A percentile compares a stretch with the other conserved stretches of the same genome.
Conservation (phyloP, 495 filamentous ascomycete species). For the Aspergillus ostianus region DNA sequence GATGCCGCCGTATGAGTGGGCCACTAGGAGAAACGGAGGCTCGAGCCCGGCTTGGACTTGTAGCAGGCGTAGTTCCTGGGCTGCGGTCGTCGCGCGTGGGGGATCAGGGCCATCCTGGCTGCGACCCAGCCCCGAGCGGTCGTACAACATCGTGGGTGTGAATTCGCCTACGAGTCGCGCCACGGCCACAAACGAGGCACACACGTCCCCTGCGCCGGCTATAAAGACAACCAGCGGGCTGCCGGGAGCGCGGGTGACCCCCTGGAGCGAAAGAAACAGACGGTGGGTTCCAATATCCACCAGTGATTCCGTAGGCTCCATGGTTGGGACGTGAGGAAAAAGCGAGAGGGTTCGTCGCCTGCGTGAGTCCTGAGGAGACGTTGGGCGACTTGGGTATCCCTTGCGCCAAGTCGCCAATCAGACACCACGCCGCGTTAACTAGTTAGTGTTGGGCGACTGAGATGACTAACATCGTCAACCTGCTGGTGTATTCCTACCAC, state of each 20-base stretch:
- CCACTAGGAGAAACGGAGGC: slow-evolving; percentile 44
- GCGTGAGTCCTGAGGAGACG: too few relatives aligned
- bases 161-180: slow-evolving; percentile 26
- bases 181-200: slow-evolving; percentile 42
- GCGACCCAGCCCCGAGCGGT: slow-evolving; percentile 41
- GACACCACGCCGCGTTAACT: too few relatives aligned
- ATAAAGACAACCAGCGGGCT: slow-evolving; percentile 45
- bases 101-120: slow-evolving; percentile 27
- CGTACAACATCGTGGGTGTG: slow-evolving; percentile 38
- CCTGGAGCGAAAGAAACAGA: slow-evolving; percentile 31
- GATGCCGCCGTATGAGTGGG: slow-evolving; percentile 53
- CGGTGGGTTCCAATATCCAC: slow-evolving; percentile 32
- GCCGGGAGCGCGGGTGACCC: slow-evolving; percentile 17
- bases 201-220: slow-evolving; percentile 45
- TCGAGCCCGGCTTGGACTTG: slow-evolving; percentile 17
- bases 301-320: background rate
- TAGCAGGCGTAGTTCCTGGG: slow-evolving; percentile 34
- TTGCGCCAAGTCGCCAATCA: too few relatives aligned
- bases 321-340: background rate
- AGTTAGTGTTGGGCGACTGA: too few relatives aligned
- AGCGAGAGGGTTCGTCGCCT: background rate
- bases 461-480: too few relatives aligned
- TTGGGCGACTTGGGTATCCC: too few relatives aligned
- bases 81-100: slow-evolving; percentile 23
- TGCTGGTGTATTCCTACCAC: too few relatives aligned